Conservation (phyloP, 2,329 filamentous ascomycete species). For the Xylaria sp. region DNA sequence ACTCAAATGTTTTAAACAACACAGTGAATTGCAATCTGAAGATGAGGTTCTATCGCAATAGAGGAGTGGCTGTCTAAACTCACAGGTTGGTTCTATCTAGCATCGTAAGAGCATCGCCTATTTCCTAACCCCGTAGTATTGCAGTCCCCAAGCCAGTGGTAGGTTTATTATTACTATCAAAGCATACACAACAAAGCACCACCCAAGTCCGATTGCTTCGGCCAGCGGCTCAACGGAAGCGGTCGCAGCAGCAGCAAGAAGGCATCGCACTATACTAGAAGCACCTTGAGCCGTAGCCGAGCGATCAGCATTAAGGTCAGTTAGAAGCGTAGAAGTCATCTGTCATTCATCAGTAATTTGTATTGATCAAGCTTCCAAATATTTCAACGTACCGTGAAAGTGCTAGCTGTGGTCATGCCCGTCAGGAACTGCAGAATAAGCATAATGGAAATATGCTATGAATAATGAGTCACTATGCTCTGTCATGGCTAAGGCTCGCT, state of each 20-base stretch:
- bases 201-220: neutral
- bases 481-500: neutral
- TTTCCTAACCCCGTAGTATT: neutral
- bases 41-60: no score
- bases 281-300: conserved; percentile 1
- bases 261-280: conserved; percentile 4
- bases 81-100: neutral
- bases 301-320: neutral
- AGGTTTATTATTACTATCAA: neutral
- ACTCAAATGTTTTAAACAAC: no score
- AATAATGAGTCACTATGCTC: neutral
- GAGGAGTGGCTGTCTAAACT: neutral
- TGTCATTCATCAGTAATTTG: neutral
- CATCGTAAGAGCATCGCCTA: neutral
- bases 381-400: neutral
- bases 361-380: no score
- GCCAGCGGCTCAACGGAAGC: neutral
- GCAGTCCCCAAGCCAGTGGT: neutral
- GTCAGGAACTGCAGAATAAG: neutral
- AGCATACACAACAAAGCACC: neutral
- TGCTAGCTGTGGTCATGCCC: neutral
- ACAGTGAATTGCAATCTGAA: no score
- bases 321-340: conserved; percentile 1
- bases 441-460: neutral
- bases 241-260: neutral